Evolutionary conservation across 2,329 filamentous ascomycete species (phyloP).

Genomic region (Alternaria postmessia): DNA sequence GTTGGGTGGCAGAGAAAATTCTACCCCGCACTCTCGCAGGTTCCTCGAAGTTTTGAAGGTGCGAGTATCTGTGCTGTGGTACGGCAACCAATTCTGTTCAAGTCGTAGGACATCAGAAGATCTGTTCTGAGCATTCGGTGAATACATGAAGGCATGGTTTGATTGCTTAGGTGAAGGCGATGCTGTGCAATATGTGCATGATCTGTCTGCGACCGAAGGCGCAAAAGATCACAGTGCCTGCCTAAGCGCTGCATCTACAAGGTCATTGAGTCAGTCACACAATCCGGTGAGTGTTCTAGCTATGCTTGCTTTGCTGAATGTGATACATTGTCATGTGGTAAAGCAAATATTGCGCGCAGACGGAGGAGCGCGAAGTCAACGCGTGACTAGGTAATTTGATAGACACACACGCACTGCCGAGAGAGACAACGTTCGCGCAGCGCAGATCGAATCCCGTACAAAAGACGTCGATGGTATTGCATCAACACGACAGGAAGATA

Average conservation of each 20-base stretch:
- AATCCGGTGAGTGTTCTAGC: neutral
- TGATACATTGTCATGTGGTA: constrained; percentile 1
- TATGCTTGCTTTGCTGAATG: neutral
- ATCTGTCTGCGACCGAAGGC: neutral
- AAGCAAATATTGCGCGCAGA: constrained; percentile 14
- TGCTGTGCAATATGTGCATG: constrained; percentile 15
- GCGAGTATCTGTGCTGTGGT: neutral
- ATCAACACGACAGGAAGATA: constrained; percentile 19
- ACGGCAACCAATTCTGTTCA: neutral
- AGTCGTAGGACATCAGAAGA: neutral
- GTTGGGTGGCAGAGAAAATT: constrained; percentile 1
- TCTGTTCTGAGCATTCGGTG: neutral
- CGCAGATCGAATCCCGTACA: neutral
- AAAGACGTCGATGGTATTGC: neutral
- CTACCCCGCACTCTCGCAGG: constrained; percentile 6
- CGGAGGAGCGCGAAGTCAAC: constrained; percentile 9
- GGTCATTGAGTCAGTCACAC: neutral
- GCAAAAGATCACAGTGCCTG: neutral
- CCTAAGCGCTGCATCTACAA: neutral
- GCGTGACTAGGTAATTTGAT: neutral
- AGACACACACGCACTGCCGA: neutral
- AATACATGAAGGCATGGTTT: constrained; percentile 10
- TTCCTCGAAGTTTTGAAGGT: constrained; percentile 7
- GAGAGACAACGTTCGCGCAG: constrained; percentile 4
- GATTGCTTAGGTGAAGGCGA: constrained; percentile 5